These are phyloP conservation scores for Amoebophrya sp. DNA, from an alignment of 169 alveolate genomes.

Conservation along the genomic window DNA sequence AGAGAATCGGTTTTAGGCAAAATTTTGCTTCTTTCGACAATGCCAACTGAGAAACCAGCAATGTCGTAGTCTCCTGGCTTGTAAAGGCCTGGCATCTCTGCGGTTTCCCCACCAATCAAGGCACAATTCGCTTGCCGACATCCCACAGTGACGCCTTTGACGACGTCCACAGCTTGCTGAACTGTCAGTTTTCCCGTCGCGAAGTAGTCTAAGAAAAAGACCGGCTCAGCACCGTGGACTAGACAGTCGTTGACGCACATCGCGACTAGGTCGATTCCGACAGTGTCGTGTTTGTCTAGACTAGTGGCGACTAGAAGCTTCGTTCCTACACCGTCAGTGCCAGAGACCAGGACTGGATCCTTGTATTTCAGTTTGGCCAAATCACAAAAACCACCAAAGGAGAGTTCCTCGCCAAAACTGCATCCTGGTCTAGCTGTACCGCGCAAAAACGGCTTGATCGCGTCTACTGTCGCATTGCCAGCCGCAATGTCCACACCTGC, in stretches of 20 bases:
- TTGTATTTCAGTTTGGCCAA: not conserved
- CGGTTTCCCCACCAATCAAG: conserved; percentile 28
- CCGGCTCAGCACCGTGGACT: conserved; percentile 33
- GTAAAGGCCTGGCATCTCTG: conserved; percentile 19
- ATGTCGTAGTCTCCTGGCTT: not conserved
- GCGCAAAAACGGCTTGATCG: conserved; percentile 2
- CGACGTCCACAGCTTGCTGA: conserved; percentile 19
- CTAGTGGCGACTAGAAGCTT: not conserved
- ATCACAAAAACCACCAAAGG: conserved; percentile 30
- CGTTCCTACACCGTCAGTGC: conserved; percentile 28
- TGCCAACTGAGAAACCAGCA: conserved; percentile 24
- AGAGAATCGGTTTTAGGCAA: not conserved
- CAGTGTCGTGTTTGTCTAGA: not conserved
- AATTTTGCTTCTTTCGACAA: not conserved
- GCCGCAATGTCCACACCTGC: conserved; percentile 29
- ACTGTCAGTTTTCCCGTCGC: not conserved
- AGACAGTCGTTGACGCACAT: conserved; percentile 27
- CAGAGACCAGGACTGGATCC: conserved; percentile 21
- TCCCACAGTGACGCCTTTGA: not conserved
- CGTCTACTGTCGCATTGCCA: not conserved
- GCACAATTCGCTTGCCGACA: conserved; percentile 23
- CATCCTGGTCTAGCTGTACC: not conserved
- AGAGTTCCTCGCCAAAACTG: not conserved
- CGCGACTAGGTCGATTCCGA: conserved; percentile 32
- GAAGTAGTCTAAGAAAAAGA: conserved; percentile 28